phyloP scores from a whole-genome alignment of 805 yeast species.

The Candida sithepensis region DNA sequence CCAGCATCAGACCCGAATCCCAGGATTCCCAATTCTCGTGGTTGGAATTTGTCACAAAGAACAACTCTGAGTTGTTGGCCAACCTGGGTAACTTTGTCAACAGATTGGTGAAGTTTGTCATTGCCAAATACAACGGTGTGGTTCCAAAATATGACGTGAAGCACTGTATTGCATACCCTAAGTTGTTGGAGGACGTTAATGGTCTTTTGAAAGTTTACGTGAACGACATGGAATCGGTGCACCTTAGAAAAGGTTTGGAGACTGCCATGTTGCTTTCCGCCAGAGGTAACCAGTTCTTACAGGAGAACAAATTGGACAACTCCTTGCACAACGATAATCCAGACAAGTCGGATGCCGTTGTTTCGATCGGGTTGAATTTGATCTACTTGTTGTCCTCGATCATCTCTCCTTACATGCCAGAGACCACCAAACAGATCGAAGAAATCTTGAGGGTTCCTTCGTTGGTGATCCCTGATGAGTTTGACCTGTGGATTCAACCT shows the following conservation, averaged over 20 bases:
- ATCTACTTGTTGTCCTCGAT: slow-evolving; percentile 82
- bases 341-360: slow-evolving; percentile 83
- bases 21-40: slow-evolving; percentile 97
- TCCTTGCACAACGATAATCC: slow-evolving; percentile 72
- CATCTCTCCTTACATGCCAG: slow-evolving; percentile 89
- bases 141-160: slow-evolving; percentile 62
- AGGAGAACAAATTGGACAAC: slow-evolving; percentile 94
- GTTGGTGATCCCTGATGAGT: slow-evolving; percentile 70
- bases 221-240: slow-evolving; percentile 71
- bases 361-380: slow-evolving; percentile 86
- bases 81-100: slow-evolving; percentile 96
- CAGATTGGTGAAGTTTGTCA: slow-evolving; percentile 85
- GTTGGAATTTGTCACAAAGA: slow-evolving; percentile 91
- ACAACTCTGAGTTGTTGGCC: slow-evolving; percentile 90
- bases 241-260: slow-evolving; percentile 86
- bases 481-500: slow-evolving; percentile 61
- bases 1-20: slow-evolving; percentile 90
- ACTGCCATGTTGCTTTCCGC: slow-evolving; percentile 87
- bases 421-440: slow-evolving; percentile 62
- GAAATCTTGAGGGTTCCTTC: slow-evolving; percentile 82
- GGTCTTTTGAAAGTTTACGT: slow-evolving; percentile 57
- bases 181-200: slow-evolving; percentile 56
- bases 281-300: slow-evolving; percentile 92
- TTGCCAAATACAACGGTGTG: slow-evolving; percentile 88
- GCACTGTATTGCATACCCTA: slow-evolving; percentile 44